Evolutionary conservation across 2,329 filamentous ascomycete species (phyloP).

Genomic region (Penicillium decumbens): DNA sequence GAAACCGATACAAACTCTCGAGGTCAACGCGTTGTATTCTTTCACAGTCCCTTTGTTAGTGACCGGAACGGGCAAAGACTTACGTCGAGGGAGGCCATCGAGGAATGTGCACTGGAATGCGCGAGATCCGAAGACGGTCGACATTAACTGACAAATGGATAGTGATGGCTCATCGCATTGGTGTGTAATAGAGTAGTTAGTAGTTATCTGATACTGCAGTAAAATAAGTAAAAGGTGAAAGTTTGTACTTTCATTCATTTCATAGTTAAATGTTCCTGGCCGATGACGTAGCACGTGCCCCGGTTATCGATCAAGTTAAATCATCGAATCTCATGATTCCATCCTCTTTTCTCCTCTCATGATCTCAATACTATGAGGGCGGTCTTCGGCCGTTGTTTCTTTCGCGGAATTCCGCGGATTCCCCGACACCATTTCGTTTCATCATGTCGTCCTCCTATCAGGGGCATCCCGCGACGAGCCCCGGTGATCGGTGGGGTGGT

Average conservation of each 20-base stretch:
- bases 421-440: conserved; percentile 28
- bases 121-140: neutral
- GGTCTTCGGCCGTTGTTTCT: conserved; percentile 49
- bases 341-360: conserved; percentile 8
- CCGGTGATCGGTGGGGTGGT: conserved; percentile 31
- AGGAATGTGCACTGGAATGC: conserved; percentile 17
- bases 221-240: neutral
- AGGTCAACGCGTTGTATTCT: neutral
- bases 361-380: conserved; percentile 45
- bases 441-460: conserved; percentile 23
- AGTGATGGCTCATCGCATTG: neutral
- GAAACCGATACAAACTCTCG: conserved; percentile 1
- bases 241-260: too few species aligned
- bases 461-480: conserved; percentile 18
- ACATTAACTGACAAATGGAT: neutral
- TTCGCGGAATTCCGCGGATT: conserved; percentile 36
- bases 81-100: conserved; percentile 2
- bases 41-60: too few species aligned
- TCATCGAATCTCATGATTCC: neutral
- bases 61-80: conserved; percentile 5
- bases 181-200: neutral
- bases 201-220: too few species aligned
- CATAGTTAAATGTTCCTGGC: neutral
- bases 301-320: too few species aligned
- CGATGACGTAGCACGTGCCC: conserved; percentile 26